Evolutionary conservation across 768 basidiomycete genomes (phyloP).

Genomic region (Lentinula lateritia): DNA sequence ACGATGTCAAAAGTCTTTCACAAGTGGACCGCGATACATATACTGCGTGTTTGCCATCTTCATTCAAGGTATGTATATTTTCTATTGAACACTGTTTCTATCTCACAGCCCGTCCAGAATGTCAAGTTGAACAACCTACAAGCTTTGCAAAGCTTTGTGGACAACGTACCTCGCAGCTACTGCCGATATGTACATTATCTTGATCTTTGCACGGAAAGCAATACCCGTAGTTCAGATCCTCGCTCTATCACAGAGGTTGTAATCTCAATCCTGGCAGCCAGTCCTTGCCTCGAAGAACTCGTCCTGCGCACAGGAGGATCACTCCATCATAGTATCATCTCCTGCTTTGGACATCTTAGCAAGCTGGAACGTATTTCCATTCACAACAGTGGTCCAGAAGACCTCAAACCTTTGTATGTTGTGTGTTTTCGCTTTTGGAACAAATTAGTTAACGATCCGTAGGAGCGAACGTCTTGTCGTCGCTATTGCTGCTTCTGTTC

Average conservation of each 20-base stretch:
- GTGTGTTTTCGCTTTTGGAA: slow-evolving; percentile 10
- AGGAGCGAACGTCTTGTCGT: slow-evolving; percentile 71
- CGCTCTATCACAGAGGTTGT: slow-evolving; percentile 40
- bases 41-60: slow-evolving; percentile 47
- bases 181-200: slow-evolving; percentile 48
- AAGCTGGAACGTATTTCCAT: slow-evolving; percentile 43
- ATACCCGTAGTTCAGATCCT: slow-evolving; percentile 12
- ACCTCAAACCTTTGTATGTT: slow-evolving; percentile 39
- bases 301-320: slow-evolving; percentile 43
- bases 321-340: slow-evolving; percentile 41
- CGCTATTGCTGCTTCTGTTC: slow-evolving; percentile 56
- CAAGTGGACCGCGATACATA: slow-evolving; percentile 45
- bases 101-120: slow-evolving; percentile 25
- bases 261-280: slow-evolving; percentile 42
- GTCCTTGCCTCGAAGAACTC: slow-evolving; percentile 42
- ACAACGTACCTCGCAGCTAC: slow-evolving; percentile 52
- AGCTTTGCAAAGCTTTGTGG: slow-evolving; percentile 47
- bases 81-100: slow-evolving; percentile 7
- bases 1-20: slow-evolving; percentile 43
- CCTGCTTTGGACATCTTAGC: slow-evolving; percentile 38
- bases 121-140: slow-evolving; percentile 42
- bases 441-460: neutral
- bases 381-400: slow-evolving; percentile 38
- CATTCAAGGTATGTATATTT: slow-evolving; percentile 46
- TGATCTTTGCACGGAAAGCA: slow-evolving; percentile 33